Base-by-base conservation (phyloP, 1,284 basidiomycete species). In the Fomitopsis betulina region DNA sequence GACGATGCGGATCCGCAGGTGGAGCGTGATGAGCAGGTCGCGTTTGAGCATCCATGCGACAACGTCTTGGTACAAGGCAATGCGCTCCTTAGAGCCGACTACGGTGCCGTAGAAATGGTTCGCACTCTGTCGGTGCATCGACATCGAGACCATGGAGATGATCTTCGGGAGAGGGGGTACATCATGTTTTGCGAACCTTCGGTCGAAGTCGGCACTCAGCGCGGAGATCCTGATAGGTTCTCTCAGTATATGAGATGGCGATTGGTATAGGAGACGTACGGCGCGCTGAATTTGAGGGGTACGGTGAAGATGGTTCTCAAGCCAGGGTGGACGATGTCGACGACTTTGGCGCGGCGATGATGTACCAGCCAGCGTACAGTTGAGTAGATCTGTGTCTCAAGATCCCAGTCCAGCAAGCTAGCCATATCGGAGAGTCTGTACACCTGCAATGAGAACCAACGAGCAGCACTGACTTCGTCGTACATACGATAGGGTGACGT, bases 21-120 rank as follows among this genome's bases (percentile, higher is more conserved):
- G 95, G 47, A 96, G 79, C 35, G 93, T 92, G 57, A 92, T 82
- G 23, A 98, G 78, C 59, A 98, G 80, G 64, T 93, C 92, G 53
- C 87, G 85, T 63, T 92, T 89, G 39, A 99, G 80, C 76, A 98
- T 84, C 95, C 96, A 99, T 47, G 91, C 75, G n/a, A 98, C 84
- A 38, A 95, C 89, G 42, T 92, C 85, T 57, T 91, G 82, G 68
- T 92, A 96, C 43, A 86, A 72, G 15, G 84, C 78, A 32, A 94
- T 82, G 19, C 82, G 75, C 32, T 90, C 86, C 63, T 87, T 86
- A 25, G 79, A 76, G 54, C 82, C 78, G 17, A 92, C 87, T 33
- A 92, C 84, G 5, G 84, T 82, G n/a, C 85, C 85, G 72, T 90
- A 96, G 68, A 91, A 90, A 67, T 80, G 89, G 70, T 79, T 86